These are phyloP conservation scores for Hypoxylon rickii DNA, from an alignment of 495 filamentous ascomycete genomes.

Conservation along the genomic window DNA sequence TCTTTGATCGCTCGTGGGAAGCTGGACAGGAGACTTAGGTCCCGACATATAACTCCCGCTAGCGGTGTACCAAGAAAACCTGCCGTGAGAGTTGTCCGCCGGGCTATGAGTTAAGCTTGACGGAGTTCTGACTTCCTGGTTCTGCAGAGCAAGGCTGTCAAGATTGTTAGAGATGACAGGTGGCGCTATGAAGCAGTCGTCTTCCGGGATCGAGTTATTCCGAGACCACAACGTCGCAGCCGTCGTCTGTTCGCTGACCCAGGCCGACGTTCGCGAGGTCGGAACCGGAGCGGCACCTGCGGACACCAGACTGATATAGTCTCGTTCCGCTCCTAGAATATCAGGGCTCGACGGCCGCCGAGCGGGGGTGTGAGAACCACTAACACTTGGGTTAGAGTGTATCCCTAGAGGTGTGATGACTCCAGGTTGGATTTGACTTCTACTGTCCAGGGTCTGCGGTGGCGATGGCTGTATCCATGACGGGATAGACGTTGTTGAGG, in stretches of 20 bases:
- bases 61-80: slow-evolving; percentile 30
- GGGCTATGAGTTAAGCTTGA: slow-evolving; percentile 14
- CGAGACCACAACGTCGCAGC: slow-evolving; percentile 24
- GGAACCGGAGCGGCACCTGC: slow-evolving; percentile 6
- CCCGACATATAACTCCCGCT: slow-evolving; percentile 27
- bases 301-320: slow-evolving; percentile 28
- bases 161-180: slow-evolving; percentile 28
- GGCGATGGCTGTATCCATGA: slow-evolving; percentile 19
- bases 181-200: slow-evolving; percentile 19
- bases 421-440: slow-evolving; percentile 6
- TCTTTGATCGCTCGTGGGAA: slow-evolving; percentile 35
- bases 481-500: slow-evolving; percentile 6
- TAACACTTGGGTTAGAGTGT: slow-evolving; percentile 7
- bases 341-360: slow-evolving; percentile 32
- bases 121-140: slow-evolving; percentile 11
- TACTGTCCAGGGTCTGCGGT: slow-evolving; percentile 2
- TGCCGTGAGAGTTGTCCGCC: slow-evolving; percentile 14
- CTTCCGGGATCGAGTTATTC: slow-evolving; percentile 26
- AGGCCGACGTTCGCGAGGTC: slow-evolving; percentile 28
- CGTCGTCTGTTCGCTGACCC: slow-evolving; percentile 34
- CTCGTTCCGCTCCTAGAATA: slow-evolving; percentile 31
- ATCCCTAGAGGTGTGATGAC: slow-evolving; percentile 7
- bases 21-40: slow-evolving; percentile 16
- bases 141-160: slow-evolving; percentile 20
- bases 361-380: slow-evolving; percentile 7